Evolutionary conservation across 2,329 filamentous ascomycete genomes (phyloP).

Genomic region (Penicillium sp.): DNA sequence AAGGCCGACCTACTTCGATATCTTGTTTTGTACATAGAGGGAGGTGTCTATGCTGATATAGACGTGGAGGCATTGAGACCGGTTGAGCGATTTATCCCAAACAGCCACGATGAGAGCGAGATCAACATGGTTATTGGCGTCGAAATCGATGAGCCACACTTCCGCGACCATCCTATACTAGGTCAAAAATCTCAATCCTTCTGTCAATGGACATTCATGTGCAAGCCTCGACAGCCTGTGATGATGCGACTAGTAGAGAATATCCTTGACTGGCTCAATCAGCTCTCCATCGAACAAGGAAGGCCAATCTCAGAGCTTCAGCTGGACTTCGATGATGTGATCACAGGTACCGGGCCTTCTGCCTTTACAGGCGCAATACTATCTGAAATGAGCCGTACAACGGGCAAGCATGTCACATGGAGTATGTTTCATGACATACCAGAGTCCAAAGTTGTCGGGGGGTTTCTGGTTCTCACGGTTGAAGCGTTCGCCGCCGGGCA

Average conservation of each 20-base stretch:
- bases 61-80: slow-evolving; percentile 59
- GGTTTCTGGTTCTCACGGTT: slow-evolving; percentile 66
- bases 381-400: slow-evolving; percentile 59
- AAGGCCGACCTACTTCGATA: slow-evolving; percentile 67
- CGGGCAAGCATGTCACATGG: slow-evolving; percentile 57
- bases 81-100: slow-evolving; percentile 60
- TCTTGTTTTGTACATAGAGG: slow-evolving; percentile 66
- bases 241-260: slow-evolving; percentile 69
- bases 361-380: slow-evolving; percentile 68
- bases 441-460: slow-evolving; percentile 65
- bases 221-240: slow-evolving; percentile 65
- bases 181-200: slow-evolving; percentile 69
- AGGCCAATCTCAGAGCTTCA: slow-evolving; percentile 61
- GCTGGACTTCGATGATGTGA: slow-evolving; percentile 70
- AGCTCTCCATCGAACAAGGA: slow-evolving; percentile 59
- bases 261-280: slow-evolving; percentile 66
- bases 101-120: slow-evolving; percentile 62
- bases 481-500: slow-evolving; percentile 72
- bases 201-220: slow-evolving; percentile 75
- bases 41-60: slow-evolving; percentile 61
- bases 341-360: slow-evolving; percentile 70
- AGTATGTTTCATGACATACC: slow-evolving; percentile 64
- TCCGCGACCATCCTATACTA: slow-evolving; percentile 62
- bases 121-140: slow-evolving; percentile 69
- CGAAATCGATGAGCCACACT: slow-evolving; percentile 69